Conservation (phyloP, 768 basidiomycete species). For the Hydnum rufescens region DNA sequence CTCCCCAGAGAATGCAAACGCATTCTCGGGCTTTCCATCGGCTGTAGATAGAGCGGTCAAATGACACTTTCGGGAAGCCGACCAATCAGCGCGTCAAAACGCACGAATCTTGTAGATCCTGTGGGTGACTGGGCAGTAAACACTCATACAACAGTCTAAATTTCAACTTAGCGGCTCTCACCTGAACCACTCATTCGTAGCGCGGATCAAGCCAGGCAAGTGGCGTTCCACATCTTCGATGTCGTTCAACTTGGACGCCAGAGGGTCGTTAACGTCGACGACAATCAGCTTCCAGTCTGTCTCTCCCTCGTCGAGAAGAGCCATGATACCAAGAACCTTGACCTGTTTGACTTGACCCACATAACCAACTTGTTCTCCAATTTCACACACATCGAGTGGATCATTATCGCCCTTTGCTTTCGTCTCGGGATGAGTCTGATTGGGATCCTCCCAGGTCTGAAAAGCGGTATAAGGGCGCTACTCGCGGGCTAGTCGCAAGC, state of each 20-base stretch:
- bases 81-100: background rate
- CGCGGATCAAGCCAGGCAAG: constrained; percentile 87
- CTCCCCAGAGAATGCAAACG: constrained; percentile 97
- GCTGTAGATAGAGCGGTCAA: constrained; percentile 19
- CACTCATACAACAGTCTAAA: background rate
- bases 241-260: constrained; percentile 92
- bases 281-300: constrained; percentile 99
- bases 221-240: constrained; percentile 98
- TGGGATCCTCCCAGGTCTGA: constrained; percentile 97
- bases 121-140: background rate
- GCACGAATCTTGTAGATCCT: constrained; percentile 81
- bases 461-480: background rate
- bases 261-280: constrained; percentile 87
- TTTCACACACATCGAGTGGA: constrained; percentile 98
- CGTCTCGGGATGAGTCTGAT: constrained; percentile 74
- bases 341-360: constrained; percentile 98
- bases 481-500: background rate
- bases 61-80: background rate
- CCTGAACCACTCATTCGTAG: constrained; percentile 99
- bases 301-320: constrained; percentile 95
- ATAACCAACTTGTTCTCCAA: constrained; percentile 95
- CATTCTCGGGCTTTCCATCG: constrained; percentile 92
- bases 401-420: constrained; percentile 99
- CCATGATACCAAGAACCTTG: constrained; percentile 99
- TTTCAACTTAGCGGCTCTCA: constrained; percentile 12